phyloP scores from a whole-genome alignment of 345 rosid genomes.

The Euphorbia pulcherrima region DNA sequence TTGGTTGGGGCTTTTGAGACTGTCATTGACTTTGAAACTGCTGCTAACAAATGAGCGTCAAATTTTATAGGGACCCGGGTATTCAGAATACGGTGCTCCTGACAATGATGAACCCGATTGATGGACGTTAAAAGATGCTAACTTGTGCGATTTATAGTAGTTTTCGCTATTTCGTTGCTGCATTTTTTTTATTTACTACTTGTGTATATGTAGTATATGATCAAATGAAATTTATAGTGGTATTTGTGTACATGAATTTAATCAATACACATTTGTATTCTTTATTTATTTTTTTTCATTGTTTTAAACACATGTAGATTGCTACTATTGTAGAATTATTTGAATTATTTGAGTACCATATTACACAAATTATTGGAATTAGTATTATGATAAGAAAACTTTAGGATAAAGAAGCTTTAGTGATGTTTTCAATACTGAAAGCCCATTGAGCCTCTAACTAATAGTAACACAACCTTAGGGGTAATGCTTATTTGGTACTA shows the following conservation, averaged over 20 bases:
- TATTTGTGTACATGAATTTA: neutral
- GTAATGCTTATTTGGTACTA: too few relatives aligned
- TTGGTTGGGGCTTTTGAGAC: constrained; percentile 90
- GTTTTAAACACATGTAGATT: too few relatives aligned
- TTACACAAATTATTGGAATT: too few relatives aligned
- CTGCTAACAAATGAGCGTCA: constrained; percentile 30
- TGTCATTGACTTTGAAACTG: constrained; percentile 75
- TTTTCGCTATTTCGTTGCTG: too few relatives aligned
- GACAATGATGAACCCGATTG: too few relatives aligned
- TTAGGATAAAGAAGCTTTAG: neutral
- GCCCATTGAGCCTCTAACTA: neutral
- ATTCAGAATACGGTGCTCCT: too few relatives aligned
- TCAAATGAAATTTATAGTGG: neutral
- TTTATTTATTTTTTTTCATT: neutral
- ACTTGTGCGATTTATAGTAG: neutral
- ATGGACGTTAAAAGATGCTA: neutral
- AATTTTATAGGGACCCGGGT: too few relatives aligned
- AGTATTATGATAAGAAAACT: neutral
- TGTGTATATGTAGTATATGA: neutral
- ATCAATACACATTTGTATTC: too few relatives aligned
- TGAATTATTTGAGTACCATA: too few relatives aligned
- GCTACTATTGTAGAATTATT: too few relatives aligned
- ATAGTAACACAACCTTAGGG: too few relatives aligned
- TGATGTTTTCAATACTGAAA: neutral
- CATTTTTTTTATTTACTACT: too few relatives aligned